These are phyloP conservation scores for Haplosporangium sp. DNA, from an alignment of 371 early-diverging fungal species.

Conservation along the genomic window DNA sequence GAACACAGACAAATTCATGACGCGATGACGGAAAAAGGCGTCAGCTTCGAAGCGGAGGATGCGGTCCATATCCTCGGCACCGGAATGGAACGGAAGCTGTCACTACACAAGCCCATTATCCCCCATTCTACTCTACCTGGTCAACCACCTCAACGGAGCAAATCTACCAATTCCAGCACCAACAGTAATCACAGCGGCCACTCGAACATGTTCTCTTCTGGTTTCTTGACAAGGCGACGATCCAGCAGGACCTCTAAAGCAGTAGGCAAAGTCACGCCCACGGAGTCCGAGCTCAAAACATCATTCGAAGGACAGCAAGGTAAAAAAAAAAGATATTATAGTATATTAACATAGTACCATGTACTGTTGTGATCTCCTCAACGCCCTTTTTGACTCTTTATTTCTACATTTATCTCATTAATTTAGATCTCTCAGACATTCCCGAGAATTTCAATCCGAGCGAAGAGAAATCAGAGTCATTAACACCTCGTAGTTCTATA, in stretches of 20 bases:
- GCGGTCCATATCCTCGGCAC: constrained; percentile 20
- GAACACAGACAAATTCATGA: constrained; percentile 41
- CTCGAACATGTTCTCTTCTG: constrained; percentile 25
- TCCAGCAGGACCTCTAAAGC: constrained; percentile 40
- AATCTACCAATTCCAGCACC: constrained; percentile 43
- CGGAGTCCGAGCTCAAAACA: constrained; percentile 3
- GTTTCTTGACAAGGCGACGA: constrained; percentile 23
- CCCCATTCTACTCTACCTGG: constrained; percentile 44
- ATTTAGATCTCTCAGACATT: constrained; percentile 26
- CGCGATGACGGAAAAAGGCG: constrained; percentile 8
- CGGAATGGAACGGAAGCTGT: constrained; percentile 34
- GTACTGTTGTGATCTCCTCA: background rate
- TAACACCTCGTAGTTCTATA: constrained; percentile 1
- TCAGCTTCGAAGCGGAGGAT: constrained; percentile 35
- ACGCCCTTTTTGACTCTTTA: background rate
- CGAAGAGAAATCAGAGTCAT: constrained; percentile 5
- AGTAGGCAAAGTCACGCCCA: constrained; percentile 16
- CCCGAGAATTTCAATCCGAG: constrained; percentile 10
- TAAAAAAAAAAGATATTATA: too few species aligned
- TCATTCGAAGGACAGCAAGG: constrained; percentile 18
- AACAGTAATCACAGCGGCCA: constrained; percentile 39
- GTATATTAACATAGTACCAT: too few species aligned
- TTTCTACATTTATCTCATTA: background rate
- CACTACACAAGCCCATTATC: constrained; percentile 38
- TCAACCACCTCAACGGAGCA: constrained; percentile 33